Evolutionary conservation across 1,284 basidiomycete genomes (phyloP).

Genomic region (Calocybe gambosa): DNA sequence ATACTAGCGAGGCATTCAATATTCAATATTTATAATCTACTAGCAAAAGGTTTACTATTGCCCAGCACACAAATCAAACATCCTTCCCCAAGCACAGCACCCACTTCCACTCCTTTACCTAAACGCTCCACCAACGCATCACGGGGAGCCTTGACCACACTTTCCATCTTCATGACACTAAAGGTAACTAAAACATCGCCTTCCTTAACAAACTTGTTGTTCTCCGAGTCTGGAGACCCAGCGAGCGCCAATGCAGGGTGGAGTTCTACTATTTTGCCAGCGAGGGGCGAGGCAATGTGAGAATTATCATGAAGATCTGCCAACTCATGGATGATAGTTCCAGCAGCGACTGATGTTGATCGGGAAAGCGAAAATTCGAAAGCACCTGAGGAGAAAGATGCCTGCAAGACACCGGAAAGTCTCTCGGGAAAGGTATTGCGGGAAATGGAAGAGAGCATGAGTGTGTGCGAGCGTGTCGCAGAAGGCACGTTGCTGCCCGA

Average conservation of each 20-base stretch:
- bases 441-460: constrained; percentile 30
- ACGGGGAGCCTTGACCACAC: constrained; percentile 23
- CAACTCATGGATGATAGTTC: constrained; percentile 27
- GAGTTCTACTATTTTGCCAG: constrained; percentile 36
- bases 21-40: constrained; percentile 6
- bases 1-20: too few species aligned
- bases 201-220: constrained; percentile 19
- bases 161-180: constrained; percentile 43
- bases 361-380: constrained; percentile 30
- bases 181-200: constrained; percentile 31
- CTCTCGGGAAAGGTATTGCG: constrained; percentile 33
- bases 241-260: constrained; percentile 24
- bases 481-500: background rate
- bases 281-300: constrained; percentile 30
- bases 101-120: constrained; percentile 27
- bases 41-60: background rate
- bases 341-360: constrained; percentile 24
- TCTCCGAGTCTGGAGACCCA: background rate
- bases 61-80: constrained; percentile 23
- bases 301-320: constrained; percentile 28
- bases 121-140: constrained; percentile 24
- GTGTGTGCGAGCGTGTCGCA: constrained; percentile 20
- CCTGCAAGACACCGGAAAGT: constrained; percentile 31
- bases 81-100: constrained; percentile 29
- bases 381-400: constrained; percentile 24